phyloP scores from a whole-genome alignment of 2,329 filamentous ascomycete genomes.

The Phaeosphaeria sp. region DNA sequence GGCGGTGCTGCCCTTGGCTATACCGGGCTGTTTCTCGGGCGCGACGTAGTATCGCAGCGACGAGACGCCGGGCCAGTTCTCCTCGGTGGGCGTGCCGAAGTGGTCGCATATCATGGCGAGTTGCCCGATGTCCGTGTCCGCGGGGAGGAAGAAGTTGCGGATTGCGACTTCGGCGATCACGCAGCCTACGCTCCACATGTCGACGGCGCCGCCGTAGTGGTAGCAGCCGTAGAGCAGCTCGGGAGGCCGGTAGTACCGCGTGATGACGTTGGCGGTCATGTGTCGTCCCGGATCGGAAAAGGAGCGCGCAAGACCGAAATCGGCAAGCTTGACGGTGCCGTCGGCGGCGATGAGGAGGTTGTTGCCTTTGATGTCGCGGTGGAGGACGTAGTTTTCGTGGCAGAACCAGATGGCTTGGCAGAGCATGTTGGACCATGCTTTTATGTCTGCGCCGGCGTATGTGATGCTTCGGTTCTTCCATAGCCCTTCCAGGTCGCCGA shows the following conservation, averaged over 20 bases:
- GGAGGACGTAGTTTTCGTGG: conserved; percentile 90
- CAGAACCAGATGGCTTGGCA: conserved; percentile 92
- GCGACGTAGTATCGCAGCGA: conserved; percentile 82
- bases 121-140: conserved; percentile 85
- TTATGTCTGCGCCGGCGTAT: conserved; percentile 90
- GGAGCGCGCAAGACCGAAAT: conserved; percentile 91
- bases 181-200: conserved; percentile 91
- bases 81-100: conserved; percentile 89
- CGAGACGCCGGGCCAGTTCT: conserved; percentile 92
- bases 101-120: conserved; percentile 82
- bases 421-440: conserved; percentile 99
- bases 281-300: conserved; percentile 86
- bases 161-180: conserved; percentile 92
- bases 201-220: conserved; percentile 89
- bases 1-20: conserved; percentile 36
- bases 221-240: conserved; percentile 90
- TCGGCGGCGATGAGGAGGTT: conserved; percentile 94
- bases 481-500: conserved; percentile 94
- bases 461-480: conserved; percentile 78
- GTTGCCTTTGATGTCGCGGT: conserved; percentile 99
- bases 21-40: conserved; percentile 53
- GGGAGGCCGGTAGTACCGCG: conserved; percentile 93
- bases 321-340: conserved; percentile 92
- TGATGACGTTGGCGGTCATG: conserved; percentile 97
- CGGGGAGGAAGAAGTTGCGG: conserved; percentile 81